phyloP scores from a whole-genome alignment of 2,329 filamentous ascomycete genomes.

The Ophiosphaerella herpotricha region DNA sequence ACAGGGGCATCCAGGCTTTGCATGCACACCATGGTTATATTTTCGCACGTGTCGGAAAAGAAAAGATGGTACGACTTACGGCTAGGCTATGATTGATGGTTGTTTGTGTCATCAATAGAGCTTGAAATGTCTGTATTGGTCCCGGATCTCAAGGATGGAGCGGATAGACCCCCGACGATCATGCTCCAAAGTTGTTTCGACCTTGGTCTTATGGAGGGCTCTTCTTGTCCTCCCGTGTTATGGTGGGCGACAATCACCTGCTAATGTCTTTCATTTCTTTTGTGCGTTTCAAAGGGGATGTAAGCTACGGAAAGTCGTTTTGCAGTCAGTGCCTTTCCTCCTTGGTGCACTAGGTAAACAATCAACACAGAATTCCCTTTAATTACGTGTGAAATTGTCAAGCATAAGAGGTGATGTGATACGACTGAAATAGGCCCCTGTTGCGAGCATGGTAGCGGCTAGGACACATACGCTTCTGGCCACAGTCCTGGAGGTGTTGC shows the following conservation, averaged over 20 bases:
- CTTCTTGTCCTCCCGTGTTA: slow-evolving; percentile 5
- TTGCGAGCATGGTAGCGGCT: too few relatives aligned
- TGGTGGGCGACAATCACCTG: slow-evolving; percentile 15
- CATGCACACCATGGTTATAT: slow-evolving; percentile 10
- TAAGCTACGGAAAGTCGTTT: slow-evolving; percentile 24
- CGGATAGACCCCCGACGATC: slow-evolving; percentile 3
- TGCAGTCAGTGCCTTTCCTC: slow-evolving; percentile 7
- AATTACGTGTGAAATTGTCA: neutral
- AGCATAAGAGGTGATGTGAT: too few relatives aligned
- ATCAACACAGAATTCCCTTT: slow-evolving; percentile 1
- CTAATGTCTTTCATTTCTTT: slow-evolving; percentile 36
- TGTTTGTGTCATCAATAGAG: slow-evolving; percentile 21
- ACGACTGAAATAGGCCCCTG: too few relatives aligned
- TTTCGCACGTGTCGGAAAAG: slow-evolving; percentile 12
- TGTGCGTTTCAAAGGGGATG: slow-evolving; percentile 32
- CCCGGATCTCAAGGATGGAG: slow-evolving; percentile 15
- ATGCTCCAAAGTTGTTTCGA: slow-evolving; percentile 6
- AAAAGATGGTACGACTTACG: slow-evolving; percentile 29
- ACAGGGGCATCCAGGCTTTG: slow-evolving; percentile 21
- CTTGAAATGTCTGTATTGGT: slow-evolving; percentile 18
- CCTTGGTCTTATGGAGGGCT: slow-evolving; percentile 21
- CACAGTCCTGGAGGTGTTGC: neutral
- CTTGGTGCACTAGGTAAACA: neutral
- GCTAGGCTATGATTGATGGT: slow-evolving; percentile 29
- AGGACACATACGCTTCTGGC: too few relatives aligned